Percentiles rank a stretch among this genome's conserved stretches.
These are phyloP conservation scores for Aspergillus tubingensis DNA, from an alignment of 2,329 filamentous ascomycete species.

Conservation along the genomic window DNA sequence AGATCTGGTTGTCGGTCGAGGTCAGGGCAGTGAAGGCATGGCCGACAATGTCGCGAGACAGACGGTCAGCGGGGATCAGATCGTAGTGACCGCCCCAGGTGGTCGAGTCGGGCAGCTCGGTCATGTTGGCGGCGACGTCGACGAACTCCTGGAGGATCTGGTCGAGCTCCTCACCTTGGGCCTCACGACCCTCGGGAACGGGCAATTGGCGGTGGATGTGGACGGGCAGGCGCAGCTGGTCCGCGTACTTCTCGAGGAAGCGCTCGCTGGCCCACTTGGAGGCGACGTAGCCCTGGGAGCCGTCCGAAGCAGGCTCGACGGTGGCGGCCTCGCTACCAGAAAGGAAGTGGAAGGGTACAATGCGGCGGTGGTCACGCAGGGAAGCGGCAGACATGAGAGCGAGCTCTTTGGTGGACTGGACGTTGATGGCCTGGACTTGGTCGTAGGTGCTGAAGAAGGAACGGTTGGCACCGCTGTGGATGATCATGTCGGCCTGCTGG, in stretches of 20 bases:
- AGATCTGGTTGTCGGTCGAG: no score
- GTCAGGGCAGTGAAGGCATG: no score
- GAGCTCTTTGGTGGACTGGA: conserved; percentile 29
- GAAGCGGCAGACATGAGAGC: conserved; percentile 23
- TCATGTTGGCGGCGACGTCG: no score
- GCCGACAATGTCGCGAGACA: no score
- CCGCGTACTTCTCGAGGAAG: conserved; percentile 34
- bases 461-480: conserved; percentile 31
- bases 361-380: conserved; percentile 1
- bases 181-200: no score
- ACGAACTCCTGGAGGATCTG: no score
- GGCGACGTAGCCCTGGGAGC: conserved; percentile 39
- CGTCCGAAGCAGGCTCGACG: conserved; percentile 29
- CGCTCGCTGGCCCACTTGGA: conserved; percentile 45
- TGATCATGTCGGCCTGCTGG: conserved; percentile 22
- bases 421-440: conserved; percentile 29
- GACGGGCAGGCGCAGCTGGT: conserved; percentile 22
- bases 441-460: conserved; percentile 36
- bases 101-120: no score
- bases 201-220: conserved; percentile 33
- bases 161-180: no score
- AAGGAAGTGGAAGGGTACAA: conserved; percentile 35
- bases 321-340: conserved; percentile 16
- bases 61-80: no score
- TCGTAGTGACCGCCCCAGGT: no score